Percentiles rank a stretch among this genome's conserved stretches.
phyloP scores from a whole-genome alignment of 768 basidiomycete genomes.

The Porphyrellus cyaneotinctus region DNA sequence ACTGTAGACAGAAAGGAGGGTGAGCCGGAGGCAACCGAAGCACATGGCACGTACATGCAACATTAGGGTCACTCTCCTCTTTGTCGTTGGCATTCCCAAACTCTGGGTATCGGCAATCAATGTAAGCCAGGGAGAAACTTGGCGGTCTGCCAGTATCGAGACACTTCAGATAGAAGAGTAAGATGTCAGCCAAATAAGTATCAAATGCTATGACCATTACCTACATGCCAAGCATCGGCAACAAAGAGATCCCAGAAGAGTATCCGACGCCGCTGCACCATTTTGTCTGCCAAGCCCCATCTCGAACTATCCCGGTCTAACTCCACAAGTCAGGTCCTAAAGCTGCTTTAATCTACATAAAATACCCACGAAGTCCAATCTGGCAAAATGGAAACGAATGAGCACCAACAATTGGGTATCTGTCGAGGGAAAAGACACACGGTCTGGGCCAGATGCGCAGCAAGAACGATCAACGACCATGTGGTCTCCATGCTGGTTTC shows the following conservation, averaged over 20 bases:
- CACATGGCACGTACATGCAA: conserved; percentile 25
- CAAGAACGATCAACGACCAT: conserved; percentile 63
- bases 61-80: conserved; percentile 20
- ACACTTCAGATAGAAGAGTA: conserved; percentile 39
- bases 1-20: conserved; percentile 36
- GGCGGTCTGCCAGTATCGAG: conserved; percentile 70
- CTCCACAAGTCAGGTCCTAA: conserved; percentile 11
- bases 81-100: conserved; percentile 9
- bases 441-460: conserved; percentile 60
- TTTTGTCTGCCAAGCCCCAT: conserved; percentile 59
- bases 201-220: conserved; percentile 11
- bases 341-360: conserved; percentile 5
- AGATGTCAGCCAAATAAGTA: conserved; percentile 8
- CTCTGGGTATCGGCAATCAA: conserved; percentile 62
- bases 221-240: conserved; percentile 65
- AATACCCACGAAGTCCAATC: conserved; percentile 66
- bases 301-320: conserved; percentile 59
- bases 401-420: conserved; percentile 3
- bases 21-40: neutral
- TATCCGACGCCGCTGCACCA: conserved; percentile 60
- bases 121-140: conserved; percentile 57
- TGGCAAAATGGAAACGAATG: conserved; percentile 26
- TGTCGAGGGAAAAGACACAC: conserved; percentile 36
- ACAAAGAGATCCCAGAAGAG: conserved; percentile 79
- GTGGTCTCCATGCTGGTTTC: conserved; percentile 73